Percentiles rank a stretch among this genome's conserved stretches.
These are phyloP conservation scores for Phoma sp. DNA, from an alignment of 2,329 filamentous ascomycete species.

Conservation along the genomic window DNA sequence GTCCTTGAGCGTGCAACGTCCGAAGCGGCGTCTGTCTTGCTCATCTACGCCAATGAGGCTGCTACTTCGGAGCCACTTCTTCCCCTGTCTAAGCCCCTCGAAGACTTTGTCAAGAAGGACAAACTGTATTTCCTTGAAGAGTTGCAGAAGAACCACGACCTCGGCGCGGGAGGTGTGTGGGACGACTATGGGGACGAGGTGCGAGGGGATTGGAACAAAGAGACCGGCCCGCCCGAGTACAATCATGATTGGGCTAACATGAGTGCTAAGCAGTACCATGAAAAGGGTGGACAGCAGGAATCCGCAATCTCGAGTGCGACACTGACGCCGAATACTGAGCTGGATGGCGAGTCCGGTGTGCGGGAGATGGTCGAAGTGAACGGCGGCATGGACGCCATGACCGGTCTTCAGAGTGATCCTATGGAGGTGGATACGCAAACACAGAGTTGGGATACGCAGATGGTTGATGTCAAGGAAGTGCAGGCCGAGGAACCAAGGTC, in stretches of 20 bases:
- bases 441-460: conserved; percentile 26
- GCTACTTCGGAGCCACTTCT: conserved; percentile 28
- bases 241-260: conserved; percentile 31
- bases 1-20: conserved; percentile 61
- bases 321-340: conserved; percentile 45
- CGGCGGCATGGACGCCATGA: conserved; percentile 29
- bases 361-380: conserved; percentile 39
- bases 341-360: conserved; percentile 25
- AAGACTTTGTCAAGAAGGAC: conserved; percentile 58
- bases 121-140: conserved; percentile 49
- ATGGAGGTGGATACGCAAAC: conserved; percentile 13
- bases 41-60: conserved; percentile 65
- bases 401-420: conserved; percentile 26
- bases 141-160: conserved; percentile 25
- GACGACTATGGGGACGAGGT: conserved; percentile 17
- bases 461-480: conserved; percentile 34
- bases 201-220: conserved; percentile 28
- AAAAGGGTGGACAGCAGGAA: conserved; percentile 15
- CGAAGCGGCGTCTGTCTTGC: conserved; percentile 60
- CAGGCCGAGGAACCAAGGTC: conserved; percentile 15
- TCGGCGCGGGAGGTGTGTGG: conserved; percentile 18
- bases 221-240: conserved; percentile 14
- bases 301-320: conserved; percentile 37
- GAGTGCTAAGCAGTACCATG: conserved; percentile 28
- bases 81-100: conserved; percentile 34